Conservation (phyloP, 495 filamentous ascomycete species). For the Friedmanniomyces simplex region DNA sequence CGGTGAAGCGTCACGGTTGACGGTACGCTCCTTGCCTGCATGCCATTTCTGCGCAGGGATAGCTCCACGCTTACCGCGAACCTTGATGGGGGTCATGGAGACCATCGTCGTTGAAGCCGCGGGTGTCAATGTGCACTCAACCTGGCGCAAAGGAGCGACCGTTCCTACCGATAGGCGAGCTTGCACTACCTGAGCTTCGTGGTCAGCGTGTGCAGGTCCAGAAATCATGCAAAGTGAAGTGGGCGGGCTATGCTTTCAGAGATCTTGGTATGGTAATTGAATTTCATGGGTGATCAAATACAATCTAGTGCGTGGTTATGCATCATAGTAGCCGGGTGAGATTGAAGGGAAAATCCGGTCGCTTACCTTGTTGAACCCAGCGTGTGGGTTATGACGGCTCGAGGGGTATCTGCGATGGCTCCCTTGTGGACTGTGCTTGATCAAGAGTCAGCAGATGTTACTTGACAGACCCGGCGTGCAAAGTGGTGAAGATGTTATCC, state of each 20-base stretch:
- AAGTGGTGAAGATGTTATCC: neutral
- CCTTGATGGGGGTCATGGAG: conserved; percentile 7
- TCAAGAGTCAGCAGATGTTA: neutral
- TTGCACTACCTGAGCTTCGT: neutral
- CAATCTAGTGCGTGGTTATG: conserved; percentile 10
- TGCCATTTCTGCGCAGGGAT: conserved; percentile 13
- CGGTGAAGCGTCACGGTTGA: neutral
- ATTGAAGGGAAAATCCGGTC: neutral
- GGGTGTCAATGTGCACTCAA: neutral
- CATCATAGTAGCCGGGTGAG: conserved; percentile 9
- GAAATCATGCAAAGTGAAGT: neutral
- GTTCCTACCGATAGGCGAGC: neutral
- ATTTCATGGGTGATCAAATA: conserved; percentile 1
- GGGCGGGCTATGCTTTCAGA: conserved; percentile 7
- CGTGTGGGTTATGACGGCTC: neutral
- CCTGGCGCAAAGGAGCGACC: neutral
- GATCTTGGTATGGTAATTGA: conserved; percentile 19
- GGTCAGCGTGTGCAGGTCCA: neutral
- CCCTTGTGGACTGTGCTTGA: neutral
- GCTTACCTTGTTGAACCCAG: neutral
- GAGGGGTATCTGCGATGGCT: neutral
- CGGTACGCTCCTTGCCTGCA: conserved; percentile 4
- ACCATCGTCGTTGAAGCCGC: neutral
- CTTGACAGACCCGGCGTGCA: neutral
- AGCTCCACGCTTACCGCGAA: conserved; percentile 15